Conservation (phyloP, 495 filamentous ascomycete genomes). For the Achaetomiella virescens region DNA sequence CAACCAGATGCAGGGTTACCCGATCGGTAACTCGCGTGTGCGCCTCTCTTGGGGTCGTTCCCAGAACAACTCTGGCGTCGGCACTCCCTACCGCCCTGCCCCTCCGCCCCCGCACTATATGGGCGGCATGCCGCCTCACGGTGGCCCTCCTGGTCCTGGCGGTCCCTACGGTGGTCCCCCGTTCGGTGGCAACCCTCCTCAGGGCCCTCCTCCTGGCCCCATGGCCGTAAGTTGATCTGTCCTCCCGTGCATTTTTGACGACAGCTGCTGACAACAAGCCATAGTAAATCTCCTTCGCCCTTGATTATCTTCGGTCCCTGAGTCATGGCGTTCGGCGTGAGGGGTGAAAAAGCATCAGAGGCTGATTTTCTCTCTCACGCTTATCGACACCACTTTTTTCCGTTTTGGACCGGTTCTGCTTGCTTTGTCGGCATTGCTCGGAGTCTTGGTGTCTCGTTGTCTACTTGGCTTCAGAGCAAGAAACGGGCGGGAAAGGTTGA, state of each 20-base stretch:
- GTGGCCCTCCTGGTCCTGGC: conserved; percentile 16
- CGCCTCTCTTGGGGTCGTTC: conserved; percentile 95
- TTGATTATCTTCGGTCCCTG: background rate
- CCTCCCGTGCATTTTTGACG: background rate
- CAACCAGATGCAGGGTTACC: conserved; percentile 99
- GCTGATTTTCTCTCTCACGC: conserved; percentile 3
- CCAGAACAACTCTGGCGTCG: conserved; percentile 98
- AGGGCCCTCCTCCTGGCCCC: conserved; percentile 25
- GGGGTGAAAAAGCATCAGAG: conserved; percentile 12
- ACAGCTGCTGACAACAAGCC: background rate
- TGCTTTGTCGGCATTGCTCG: conserved; percentile 18
- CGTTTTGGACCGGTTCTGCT: conserved; percentile 4
- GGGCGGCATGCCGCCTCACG: conserved; percentile 26
- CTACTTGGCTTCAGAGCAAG: background rate
- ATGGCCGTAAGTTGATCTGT: conserved; percentile 21
- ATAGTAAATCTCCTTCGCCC: conserved; percentile 12
- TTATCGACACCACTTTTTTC: background rate
- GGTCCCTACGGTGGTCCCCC: conserved; percentile 22
- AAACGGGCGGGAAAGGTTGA: conserved; percentile 6
- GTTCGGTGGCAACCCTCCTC: conserved; percentile 24
- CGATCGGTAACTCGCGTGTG: conserved; percentile 97
- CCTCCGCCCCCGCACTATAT: conserved; percentile 79
- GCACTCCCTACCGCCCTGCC: conserved; percentile 93
- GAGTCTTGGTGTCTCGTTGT: conserved; percentile 14
- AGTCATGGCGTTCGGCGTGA: conserved; percentile 13